These are phyloP conservation scores for Thamnidium elegans DNA, from an alignment of 192 early-diverging fungal genomes.

Conservation along the genomic window DNA sequence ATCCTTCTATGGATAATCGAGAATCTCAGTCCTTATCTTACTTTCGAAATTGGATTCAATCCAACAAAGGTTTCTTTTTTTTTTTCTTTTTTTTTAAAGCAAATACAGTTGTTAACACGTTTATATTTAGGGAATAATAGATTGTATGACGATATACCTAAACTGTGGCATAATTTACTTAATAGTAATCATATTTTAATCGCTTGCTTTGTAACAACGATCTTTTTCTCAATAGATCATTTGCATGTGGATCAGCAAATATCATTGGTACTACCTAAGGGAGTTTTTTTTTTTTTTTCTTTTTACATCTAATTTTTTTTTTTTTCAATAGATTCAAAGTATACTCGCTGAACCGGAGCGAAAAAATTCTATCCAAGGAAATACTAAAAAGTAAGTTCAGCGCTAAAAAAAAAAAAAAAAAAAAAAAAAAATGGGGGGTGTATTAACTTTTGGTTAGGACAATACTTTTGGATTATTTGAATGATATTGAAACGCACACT, in stretches of 20 bases:
- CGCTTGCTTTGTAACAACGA: not conserved
- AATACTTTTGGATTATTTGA: not conserved
- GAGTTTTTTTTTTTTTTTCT: not conserved
- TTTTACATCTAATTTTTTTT: not conserved
- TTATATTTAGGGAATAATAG: not conserved
- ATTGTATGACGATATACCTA: not conserved
- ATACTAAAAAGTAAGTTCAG: too few relatives aligned
- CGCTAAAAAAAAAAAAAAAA: too few relatives aligned
- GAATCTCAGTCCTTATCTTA: not conserved
- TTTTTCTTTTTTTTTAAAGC: too few relatives aligned
- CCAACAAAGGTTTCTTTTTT: not conserved
- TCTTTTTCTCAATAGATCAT: not conserved
- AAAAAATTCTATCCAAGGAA: too few relatives aligned
- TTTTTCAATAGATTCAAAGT: not conserved
- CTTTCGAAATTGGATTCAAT: not conserved
- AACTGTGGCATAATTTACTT: conserved; percentile 2
- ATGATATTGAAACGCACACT: not conserved
- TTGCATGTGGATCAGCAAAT: conserved; percentile 1
- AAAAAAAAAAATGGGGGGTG: not conserved
- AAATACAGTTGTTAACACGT: not conserved
- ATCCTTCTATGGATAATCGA: conserved; percentile 2
- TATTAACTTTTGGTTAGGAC: not conserved
- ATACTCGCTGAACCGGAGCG: too few relatives aligned
- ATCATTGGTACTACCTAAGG: not conserved
- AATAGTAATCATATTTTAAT: conserved; percentile 1